phyloP scores from a whole-genome alignment of 768 basidiomycete genomes.

The Naganishia kalamii region DNA sequence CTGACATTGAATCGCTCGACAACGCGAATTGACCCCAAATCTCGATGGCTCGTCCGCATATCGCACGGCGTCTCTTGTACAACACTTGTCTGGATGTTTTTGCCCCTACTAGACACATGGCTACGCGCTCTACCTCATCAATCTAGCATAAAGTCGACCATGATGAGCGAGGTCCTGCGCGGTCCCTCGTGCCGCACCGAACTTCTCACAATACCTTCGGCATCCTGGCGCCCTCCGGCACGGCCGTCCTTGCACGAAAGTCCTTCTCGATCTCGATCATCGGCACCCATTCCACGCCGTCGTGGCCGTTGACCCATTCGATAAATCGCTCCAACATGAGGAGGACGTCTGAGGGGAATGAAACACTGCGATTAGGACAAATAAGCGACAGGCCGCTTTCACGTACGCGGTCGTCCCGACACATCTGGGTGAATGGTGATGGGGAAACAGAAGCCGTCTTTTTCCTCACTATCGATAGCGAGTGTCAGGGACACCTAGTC shows the following conservation, averaged over 20 bases:
- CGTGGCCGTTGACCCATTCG: conserved; percentile 66
- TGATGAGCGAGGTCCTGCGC: too few relatives aligned
- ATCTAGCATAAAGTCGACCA: too few relatives aligned
- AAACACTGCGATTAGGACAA: neutral
- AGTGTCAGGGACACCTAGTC: neutral
- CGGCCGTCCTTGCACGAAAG: conserved; percentile 55
- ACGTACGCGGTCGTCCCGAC: conserved; percentile 53
- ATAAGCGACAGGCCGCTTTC: neutral
- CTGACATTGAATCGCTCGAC: too few relatives aligned
- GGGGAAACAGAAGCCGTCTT: conserved; percentile 52
- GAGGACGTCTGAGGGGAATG: conserved; percentile 57
- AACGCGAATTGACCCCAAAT: too few relatives aligned
- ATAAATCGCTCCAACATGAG: conserved; percentile 74
- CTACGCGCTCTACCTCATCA: too few relatives aligned
- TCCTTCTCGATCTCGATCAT: conserved; percentile 64
- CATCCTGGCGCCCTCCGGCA: conserved; percentile 55
- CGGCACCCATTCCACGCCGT: conserved; percentile 64
- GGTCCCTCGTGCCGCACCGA: neutral
- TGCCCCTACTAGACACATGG: too few relatives aligned
- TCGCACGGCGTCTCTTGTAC: too few relatives aligned
- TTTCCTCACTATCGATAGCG: conserved; percentile 23
- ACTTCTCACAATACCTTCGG: conserved; percentile 50
- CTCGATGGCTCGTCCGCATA: too few relatives aligned
- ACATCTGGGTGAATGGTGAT: conserved; percentile 75
- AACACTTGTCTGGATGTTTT: too few relatives aligned